A percentile compares a stretch with the other conserved stretches of the same genome.
These are phyloP conservation scores for Kingdonia uniflora DNA, from an alignment of 164 flowering plant species.

Conservation along the genomic window DNA sequence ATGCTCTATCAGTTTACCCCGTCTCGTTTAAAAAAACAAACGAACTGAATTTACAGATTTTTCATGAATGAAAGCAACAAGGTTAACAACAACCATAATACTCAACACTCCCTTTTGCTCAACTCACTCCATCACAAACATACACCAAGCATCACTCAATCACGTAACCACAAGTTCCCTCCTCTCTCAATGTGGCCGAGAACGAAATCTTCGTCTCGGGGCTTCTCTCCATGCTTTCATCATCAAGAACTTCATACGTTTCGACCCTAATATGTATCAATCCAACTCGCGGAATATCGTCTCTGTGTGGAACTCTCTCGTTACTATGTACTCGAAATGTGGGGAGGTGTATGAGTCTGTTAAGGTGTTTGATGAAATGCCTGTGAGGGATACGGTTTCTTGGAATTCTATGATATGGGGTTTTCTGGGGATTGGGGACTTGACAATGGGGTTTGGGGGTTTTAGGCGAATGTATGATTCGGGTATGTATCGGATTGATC, in stretches of 20 bases:
- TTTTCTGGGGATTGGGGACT: conserved; percentile 25
- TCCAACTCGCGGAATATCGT: conserved; percentile 12
- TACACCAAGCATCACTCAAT: conserved; percentile 12
- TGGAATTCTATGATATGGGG: conserved; percentile 69
- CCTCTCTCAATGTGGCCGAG: conserved; percentile 45
- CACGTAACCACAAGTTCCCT: conserved; percentile 27
- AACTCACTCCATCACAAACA: conserved; percentile 7
- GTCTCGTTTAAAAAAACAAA: too few species aligned
- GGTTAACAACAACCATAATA: conserved; percentile 25
- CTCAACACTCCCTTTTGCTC: conserved; percentile 8
- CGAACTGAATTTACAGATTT: too few species aligned
- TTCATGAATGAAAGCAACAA: conserved; percentile 52
- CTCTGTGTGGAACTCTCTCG: conserved; percentile 63
- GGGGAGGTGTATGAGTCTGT: conserved; percentile 31
- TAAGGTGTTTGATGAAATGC: conserved; percentile 63
- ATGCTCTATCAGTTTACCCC: too few species aligned
- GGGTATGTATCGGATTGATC: conserved; percentile 30
- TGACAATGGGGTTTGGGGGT: conserved; percentile 31
- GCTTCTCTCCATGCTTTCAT: conserved; percentile 63
- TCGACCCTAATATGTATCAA: neutral
- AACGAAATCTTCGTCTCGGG: conserved; percentile 38
- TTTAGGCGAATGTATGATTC: conserved; percentile 38
- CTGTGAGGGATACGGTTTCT: conserved; percentile 57
- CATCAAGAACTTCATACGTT: conserved; percentile 29
- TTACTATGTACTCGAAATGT: conserved; percentile 45